Evolutionary conservation across 805 yeast species (phyloP), one percentile per base, ranked within the genome.

Genomic region (Sungouiella thailandica): DNA sequence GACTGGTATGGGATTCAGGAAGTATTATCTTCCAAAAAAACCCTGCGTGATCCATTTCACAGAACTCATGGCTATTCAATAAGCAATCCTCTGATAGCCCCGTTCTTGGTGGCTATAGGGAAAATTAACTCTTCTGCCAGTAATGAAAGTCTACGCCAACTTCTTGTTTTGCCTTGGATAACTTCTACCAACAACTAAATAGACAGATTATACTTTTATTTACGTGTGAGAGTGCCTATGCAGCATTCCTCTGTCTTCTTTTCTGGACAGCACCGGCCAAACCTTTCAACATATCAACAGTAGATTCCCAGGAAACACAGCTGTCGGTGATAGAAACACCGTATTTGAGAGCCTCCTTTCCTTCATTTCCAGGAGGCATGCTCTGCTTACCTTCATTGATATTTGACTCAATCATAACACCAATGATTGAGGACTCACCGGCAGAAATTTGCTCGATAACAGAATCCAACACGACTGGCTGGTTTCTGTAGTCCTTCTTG

Each of bases 251-350:
- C 30, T 7, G 29, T 71, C 97, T 81, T 72, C 97, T 82, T 30
- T 69, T 67, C 59, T 76, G 75, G 19, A 90, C 93, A 39, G 96
- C 95, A 22, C 74, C 73, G 17, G 97, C 80, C 50, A 90, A 75
- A 32, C 69, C 66, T 32, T 70, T 72, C 49, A 90, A 70, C 35
- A 87, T 90, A 17, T 59, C 63, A 31, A 72, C 90, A 12, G 98
- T 90, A 31, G 78, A 69, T 34, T 83, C 93, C 87, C 95, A 86
- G 40, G 86, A 75, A 40, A 90, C 88, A 72, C 98, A 90, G 20
- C 96, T 96, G 62, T 90, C 98, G n/a, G 98, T 90, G 51, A 90
- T 88, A 19, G 95, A 84, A 43, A 88, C 85, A 43, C 98, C 98
- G 65, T 90, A 90, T 53, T 83, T 76, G 62, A 90, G 75, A 11